phyloP scores from a whole-genome alignment of 345 rosid species.

The Erucastrum elatum region DNA sequence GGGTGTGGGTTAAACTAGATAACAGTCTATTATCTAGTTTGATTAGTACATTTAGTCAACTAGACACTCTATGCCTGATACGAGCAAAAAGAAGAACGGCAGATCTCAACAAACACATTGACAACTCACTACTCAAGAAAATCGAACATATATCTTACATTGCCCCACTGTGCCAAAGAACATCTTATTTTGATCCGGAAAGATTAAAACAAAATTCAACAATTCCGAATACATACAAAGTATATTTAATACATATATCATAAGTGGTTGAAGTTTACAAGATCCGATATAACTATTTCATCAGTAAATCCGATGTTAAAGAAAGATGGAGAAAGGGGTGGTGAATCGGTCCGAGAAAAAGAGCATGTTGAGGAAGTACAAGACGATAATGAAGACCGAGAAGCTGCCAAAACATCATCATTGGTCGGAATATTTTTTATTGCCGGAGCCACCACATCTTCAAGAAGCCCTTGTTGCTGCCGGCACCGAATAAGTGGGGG shows the following conservation, averaged over 20 bases:
- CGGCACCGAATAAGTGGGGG: slow-evolving; percentile 19
- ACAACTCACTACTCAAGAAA: no score
- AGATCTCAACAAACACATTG: no score
- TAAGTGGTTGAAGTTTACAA: not conserved
- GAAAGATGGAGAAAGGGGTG: slow-evolving; percentile 51
- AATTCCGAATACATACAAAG: no score
- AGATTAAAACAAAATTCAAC: not conserved
- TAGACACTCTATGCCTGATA: no score
- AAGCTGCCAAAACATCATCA: slow-evolving; percentile 3
- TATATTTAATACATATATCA: not conserved
- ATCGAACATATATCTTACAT: no score
- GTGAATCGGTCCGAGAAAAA: slow-evolving; percentile 42
- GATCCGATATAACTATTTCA: not conserved
- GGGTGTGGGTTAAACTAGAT: no score
- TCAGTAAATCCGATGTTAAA: slow-evolving; percentile 16
- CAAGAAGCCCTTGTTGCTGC: slow-evolving; percentile 57
- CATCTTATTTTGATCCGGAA: not conserved
- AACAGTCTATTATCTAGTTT: no score
- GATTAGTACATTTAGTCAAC: no score
- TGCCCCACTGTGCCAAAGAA: not conserved
- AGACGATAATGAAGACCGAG: slow-evolving; percentile 37
- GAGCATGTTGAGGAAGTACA: slow-evolving; percentile 41
- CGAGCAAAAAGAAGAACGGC: no score
- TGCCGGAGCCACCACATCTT: slow-evolving; percentile 71
- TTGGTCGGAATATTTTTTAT: slow-evolving; percentile 46